Conservation (phyloP, 1,284 basidiomycete genomes). For the Albatrellus sp. region DNA sequence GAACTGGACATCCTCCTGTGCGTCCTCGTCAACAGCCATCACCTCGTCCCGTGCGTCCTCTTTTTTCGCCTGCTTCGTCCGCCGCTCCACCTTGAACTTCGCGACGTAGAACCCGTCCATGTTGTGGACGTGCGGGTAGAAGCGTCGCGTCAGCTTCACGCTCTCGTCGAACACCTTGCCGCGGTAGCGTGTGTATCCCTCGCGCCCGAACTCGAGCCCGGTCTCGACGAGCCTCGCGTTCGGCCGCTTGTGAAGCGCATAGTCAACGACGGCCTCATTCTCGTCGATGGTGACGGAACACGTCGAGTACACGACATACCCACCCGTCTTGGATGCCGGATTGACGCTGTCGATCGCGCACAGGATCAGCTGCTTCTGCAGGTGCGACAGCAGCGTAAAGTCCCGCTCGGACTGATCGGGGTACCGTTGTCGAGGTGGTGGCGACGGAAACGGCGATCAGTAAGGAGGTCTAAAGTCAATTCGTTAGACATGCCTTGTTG, state of each 20-base stretch:
- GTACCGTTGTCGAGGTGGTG: background rate
- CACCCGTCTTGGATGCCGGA: constrained; percentile 83
- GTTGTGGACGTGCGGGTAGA: constrained; percentile 86
- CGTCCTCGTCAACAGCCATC: constrained; percentile 19
- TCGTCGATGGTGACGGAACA: constrained; percentile 98
- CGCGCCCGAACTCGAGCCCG: constrained; percentile 86
- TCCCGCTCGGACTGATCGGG: constrained; percentile 74
- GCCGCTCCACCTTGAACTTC: constrained; percentile 89
- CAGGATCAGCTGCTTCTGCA: constrained; percentile 97
- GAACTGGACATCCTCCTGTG: constrained; percentile 29
- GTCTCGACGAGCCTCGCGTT: constrained; percentile 91
- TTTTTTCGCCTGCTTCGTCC: constrained; percentile 36
- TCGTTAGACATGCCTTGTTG: constrained; percentile 66
- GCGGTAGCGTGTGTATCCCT: constrained; percentile 84
- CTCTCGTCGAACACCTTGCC: constrained; percentile 82
- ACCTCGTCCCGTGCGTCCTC: constrained; percentile 25
- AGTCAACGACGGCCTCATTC: constrained; percentile 97
- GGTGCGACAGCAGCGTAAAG: constrained; percentile 87
- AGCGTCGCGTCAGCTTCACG: constrained; percentile 75
- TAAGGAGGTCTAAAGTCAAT: constrained; percentile 1
- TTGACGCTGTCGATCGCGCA: constrained; percentile 97
- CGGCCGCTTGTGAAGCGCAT: constrained; percentile 95
- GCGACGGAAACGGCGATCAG: background rate
- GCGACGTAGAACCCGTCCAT: constrained; percentile 99
- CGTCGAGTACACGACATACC: constrained; percentile 95